These are phyloP conservation scores for Prunus dulcis DNA, from an alignment of 306 rosid genomes.

Conservation along the genomic window DNA sequence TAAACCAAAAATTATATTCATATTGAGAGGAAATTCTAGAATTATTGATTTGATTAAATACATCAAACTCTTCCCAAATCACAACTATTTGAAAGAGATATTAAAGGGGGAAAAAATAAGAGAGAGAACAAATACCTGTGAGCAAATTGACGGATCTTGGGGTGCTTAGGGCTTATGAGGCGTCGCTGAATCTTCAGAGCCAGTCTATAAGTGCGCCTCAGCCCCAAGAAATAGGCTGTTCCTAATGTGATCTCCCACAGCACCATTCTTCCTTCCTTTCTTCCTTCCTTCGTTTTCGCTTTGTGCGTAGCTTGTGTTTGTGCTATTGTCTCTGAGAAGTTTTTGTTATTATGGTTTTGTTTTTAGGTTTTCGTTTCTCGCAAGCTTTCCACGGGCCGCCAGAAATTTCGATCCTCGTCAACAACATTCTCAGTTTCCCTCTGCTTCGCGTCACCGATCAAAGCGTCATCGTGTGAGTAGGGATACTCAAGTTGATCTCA, in stretches of 20 bases:
- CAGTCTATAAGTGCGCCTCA: constrained; percentile 70
- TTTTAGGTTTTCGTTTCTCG: constrained; percentile 33
- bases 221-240: constrained; percentile 90
- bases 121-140: constrained; percentile 42
- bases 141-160: constrained; percentile 64
- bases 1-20: no score
- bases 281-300: no score
- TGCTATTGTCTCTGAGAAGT: not conserved
- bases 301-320: not conserved
- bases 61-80: not conserved
- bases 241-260: constrained; percentile 93
- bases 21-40: not conserved
- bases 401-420: constrained; percentile 30
- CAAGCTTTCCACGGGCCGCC: constrained; percentile 41
- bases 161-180: constrained; percentile 53
- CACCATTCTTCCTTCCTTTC: constrained; percentile 47
- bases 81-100: not conserved
- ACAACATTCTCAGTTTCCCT: not conserved
- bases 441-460: not conserved
- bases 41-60: no score
- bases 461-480: constrained; percentile 9
- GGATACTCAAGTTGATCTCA: constrained; percentile 6
- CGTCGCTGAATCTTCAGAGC: constrained; percentile 78
- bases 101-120: not conserved
- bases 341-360: not conserved